A percentile compares a stretch with the other conserved stretches of the same genome.
Conservation (phyloP, 805 yeast species). For the Saccharomycopsis selenospora region DNA sequence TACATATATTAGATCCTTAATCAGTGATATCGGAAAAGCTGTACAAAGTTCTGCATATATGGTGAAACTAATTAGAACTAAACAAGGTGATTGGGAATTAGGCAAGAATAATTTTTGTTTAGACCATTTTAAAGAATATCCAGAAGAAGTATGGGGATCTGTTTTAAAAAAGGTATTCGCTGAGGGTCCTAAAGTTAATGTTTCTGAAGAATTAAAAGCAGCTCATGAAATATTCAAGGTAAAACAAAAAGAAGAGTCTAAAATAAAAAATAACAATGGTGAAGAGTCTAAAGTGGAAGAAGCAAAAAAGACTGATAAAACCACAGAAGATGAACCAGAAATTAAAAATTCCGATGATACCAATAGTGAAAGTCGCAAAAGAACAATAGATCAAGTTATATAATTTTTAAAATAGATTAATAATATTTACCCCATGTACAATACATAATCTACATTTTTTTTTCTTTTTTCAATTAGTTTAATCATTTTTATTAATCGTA, state of each 20-base stretch:
- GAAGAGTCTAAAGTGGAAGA: background rate
- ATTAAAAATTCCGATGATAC: background rate
- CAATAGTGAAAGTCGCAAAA: background rate
- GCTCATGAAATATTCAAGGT: slow-evolving; percentile 23
- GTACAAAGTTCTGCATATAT: slow-evolving; percentile 78
- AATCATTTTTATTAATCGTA: too few relatives aligned
- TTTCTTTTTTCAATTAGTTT: too few relatives aligned
- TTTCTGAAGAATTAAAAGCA: slow-evolving; percentile 32
- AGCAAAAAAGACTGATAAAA: background rate
- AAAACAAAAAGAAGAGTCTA: too few relatives aligned
- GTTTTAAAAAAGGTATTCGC: slow-evolving; percentile 49
- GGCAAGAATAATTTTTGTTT: slow-evolving; percentile 59
- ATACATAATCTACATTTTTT: too few relatives aligned
- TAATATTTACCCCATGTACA: too few relatives aligned
- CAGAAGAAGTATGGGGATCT: slow-evolving; percentile 62
- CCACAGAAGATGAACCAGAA: too few relatives aligned
- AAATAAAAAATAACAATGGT: too few relatives aligned
- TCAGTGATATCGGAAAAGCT: slow-evolving; percentile 84
- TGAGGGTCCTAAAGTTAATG: slow-evolving; percentile 32
- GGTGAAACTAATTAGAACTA: slow-evolving; percentile 68
- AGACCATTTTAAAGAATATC: slow-evolving; percentile 54
- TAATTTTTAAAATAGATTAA: too few relatives aligned
- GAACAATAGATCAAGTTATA: background rate
- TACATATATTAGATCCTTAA: slow-evolving; percentile 82
- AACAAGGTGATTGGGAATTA: slow-evolving; percentile 82